Conservation (phyloP, 768 basidiomycete genomes). For the Botryobasidium botryosum region DNA sequence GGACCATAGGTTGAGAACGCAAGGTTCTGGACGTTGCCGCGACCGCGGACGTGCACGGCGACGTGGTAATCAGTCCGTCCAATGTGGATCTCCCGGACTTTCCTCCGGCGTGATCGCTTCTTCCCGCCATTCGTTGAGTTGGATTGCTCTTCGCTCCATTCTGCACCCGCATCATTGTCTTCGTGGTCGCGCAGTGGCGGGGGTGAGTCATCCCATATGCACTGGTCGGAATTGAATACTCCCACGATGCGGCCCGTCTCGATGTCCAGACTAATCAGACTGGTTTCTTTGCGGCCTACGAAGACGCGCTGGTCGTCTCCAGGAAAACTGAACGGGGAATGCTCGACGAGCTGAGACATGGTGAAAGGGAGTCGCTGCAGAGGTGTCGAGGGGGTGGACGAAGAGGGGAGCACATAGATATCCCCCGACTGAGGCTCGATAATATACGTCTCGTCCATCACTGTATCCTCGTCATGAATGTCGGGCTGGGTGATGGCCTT, state of each 20-base stretch:
- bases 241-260: slow-evolving; percentile 69
- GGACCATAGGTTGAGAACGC: slow-evolving; percentile 88
- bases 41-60: slow-evolving; percentile 43
- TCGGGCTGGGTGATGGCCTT: slow-evolving; percentile 28
- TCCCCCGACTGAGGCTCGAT: slow-evolving; percentile 92
- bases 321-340: slow-evolving; percentile 71
- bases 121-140: slow-evolving; percentile 15
- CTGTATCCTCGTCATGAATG: slow-evolving; percentile 33
- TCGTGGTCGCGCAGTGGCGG: too few species aligned
- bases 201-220: slow-evolving; percentile 39
- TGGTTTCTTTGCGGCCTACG: slow-evolving; percentile 82
- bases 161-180: too few species aligned
- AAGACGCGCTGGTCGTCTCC: slow-evolving; percentile 56
- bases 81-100: slow-evolving; percentile 39
- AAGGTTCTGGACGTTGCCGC: slow-evolving; percentile 50
- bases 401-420: slow-evolving; percentile 69
- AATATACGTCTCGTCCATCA: slow-evolving; percentile 62
- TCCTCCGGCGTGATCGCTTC: background rate
- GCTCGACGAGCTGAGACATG: slow-evolving; percentile 82
- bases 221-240: slow-evolving; percentile 43
- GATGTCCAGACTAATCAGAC: slow-evolving; percentile 33
- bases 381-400: slow-evolving; percentile 29
- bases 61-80: slow-evolving; percentile 78
- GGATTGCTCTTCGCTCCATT: slow-evolving; percentile 24
- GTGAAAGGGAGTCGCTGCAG: slow-evolving; percentile 82